These are phyloP conservation scores for Arbutus unedo DNA, from an alignment of 148 eudicot species.

Conservation along the genomic window DNA sequence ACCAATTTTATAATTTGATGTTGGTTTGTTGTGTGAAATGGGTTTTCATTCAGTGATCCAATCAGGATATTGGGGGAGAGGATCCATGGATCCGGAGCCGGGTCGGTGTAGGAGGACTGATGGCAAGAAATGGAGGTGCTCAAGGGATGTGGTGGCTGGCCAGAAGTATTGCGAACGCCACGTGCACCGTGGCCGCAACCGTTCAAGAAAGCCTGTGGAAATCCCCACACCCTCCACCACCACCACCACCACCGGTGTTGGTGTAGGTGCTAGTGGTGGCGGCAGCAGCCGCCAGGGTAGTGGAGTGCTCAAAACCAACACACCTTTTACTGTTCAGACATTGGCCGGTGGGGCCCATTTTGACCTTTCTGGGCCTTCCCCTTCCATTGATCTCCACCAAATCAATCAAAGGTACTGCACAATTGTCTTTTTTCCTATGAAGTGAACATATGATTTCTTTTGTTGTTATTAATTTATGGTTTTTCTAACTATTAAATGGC, in stretches of 20 bases:
- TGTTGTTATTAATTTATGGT: neutral
- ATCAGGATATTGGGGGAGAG: constrained; percentile 87
- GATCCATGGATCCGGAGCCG: constrained; percentile 88
- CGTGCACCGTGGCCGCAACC: constrained; percentile 88
- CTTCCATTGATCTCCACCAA: constrained; percentile 60
- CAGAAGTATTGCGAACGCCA: constrained; percentile 97
- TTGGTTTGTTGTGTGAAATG: neutral
- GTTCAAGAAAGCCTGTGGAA: constrained; percentile 99
- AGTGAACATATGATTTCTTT: neutral
- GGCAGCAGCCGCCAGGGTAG: constrained; percentile 19
- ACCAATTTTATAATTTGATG: neutral
- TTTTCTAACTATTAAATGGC: neutral
- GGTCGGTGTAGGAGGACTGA: constrained; percentile 92
- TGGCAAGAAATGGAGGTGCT: constrained; percentile 98
- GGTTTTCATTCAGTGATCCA: constrained; percentile 46
- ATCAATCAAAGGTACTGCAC: constrained; percentile 51
- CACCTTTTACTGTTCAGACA: neutral
- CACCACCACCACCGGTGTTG: constrained; percentile 12
- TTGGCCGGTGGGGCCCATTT: constrained; percentile 28
- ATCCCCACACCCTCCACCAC: constrained; percentile 48
- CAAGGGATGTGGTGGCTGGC: constrained; percentile 78
- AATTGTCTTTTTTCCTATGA: neutral
- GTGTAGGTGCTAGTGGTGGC: constrained; percentile 13
- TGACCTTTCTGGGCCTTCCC: constrained; percentile 37
- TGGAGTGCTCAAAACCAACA: constrained; percentile 10